Conservation (phyloP, 345 rosid genomes). For the Populus pruinosa region DNA sequence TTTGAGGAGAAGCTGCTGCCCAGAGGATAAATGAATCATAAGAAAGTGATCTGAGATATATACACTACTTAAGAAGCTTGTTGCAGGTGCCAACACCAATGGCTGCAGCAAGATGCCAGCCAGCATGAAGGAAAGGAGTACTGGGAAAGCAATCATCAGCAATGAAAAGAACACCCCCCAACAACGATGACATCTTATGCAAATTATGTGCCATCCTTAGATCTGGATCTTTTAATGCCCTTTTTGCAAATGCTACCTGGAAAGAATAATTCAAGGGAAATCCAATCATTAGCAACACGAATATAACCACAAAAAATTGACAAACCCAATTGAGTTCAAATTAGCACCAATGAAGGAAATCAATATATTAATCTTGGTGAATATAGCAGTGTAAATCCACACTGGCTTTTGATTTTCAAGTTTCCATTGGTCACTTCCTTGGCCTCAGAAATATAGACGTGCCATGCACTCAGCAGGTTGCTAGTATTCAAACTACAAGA, state of each 20-base stretch:
- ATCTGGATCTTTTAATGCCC: constrained; percentile 74
- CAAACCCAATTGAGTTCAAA: neutral
- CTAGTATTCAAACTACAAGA: neutral
- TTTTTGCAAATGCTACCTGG: constrained; percentile 81
- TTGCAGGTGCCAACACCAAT: constrained; percentile 86
- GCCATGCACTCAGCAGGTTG: neutral
- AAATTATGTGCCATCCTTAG: constrained; percentile 65
- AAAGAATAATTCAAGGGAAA: neutral
- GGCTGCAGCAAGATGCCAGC: constrained; percentile 98
- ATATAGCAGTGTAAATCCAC: neutral
- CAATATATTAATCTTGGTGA: neutral
- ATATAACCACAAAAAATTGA: neutral
- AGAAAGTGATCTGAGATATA: constrained; percentile 5
- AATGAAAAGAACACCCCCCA: constrained; percentile 79
- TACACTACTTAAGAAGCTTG: constrained; percentile 71
- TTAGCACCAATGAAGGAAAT: neutral
- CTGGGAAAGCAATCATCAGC: constrained; percentile 79
- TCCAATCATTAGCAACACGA: neutral
- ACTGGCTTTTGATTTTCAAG: neutral
- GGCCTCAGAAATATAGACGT: neutral
- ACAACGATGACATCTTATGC: constrained; percentile 80
- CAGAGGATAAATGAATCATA: neutral
- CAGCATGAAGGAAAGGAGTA: constrained; percentile 87
- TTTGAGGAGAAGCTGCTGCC: neutral
- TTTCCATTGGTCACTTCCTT: neutral